phyloP scores from a whole-genome alignment of 2,329 filamentous ascomycete species.

The Zasmidium cellare region DNA sequence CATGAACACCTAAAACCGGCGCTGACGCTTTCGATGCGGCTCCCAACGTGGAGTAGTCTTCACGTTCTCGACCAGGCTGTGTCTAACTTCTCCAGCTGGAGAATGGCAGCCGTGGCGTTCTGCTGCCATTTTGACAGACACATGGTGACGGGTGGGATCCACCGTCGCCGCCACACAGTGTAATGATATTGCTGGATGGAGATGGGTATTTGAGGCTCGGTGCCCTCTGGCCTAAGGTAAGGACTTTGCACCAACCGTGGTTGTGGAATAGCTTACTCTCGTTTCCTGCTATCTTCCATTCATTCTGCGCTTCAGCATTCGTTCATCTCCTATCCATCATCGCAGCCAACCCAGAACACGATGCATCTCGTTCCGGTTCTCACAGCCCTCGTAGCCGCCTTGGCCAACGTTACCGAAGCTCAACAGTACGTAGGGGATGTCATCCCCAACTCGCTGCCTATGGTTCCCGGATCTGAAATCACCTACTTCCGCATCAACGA shows the following conservation, averaged over 20 bases:
- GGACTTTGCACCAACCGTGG: not conserved
- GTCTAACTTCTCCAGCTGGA: not conserved
- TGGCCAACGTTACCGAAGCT: not conserved
- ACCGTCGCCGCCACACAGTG: not conserved
- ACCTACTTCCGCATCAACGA: constrained; percentile 36
- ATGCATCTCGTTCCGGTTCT: not conserved
- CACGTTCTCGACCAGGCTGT: not conserved
- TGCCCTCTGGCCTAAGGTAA: not conserved
- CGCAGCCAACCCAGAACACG: not conserved
- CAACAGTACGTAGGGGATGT: constrained; percentile 36
- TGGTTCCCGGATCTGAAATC: constrained; percentile 35
- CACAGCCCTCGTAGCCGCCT: not conserved
- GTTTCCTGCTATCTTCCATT: not conserved
- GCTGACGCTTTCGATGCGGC: not conserved
- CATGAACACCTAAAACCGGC: not conserved
- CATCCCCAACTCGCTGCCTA: constrained; percentile 33
- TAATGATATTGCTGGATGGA: not conserved
- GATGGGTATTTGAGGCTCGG: not conserved
- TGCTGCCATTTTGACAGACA: not conserved
- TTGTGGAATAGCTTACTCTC: not conserved
- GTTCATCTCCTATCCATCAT: not conserved
- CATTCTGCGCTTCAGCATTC: not conserved
- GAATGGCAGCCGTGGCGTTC: not conserved
- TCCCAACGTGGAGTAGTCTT: not conserved
- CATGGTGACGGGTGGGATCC: not conserved